These are phyloP conservation scores for Alternaria novae-zelandiae DNA, from an alignment of 2,329 filamentous ascomycete genomes.

Conservation along the genomic window DNA sequence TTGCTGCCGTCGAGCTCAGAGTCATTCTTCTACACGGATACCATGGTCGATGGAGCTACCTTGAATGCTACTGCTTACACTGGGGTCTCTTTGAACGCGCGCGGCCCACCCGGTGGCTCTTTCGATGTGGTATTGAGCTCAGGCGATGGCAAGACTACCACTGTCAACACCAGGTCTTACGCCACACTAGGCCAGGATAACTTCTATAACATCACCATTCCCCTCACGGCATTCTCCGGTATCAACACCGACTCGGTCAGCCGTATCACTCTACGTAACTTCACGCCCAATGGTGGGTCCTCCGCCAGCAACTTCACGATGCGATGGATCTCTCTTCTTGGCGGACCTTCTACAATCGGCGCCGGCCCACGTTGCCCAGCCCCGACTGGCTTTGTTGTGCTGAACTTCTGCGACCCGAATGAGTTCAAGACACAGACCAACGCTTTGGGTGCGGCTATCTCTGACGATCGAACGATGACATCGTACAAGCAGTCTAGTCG, in stretches of 20 bases:
- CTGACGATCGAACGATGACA: slow-evolving; percentile 5
- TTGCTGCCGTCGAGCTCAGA: slow-evolving; percentile 1
- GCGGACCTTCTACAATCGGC: not conserved
- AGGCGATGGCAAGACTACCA: not conserved
- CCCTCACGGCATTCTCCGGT: slow-evolving; percentile 8
- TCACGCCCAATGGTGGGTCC: slow-evolving; percentile 6
- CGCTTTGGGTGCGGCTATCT: slow-evolving; percentile 3
- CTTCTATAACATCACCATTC: slow-evolving; percentile 13
- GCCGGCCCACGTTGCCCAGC: not conserved
- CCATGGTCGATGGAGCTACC: not conserved
- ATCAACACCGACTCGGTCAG: not conserved
- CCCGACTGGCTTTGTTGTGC: slow-evolving; percentile 5
- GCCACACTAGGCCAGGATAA: slow-evolving; percentile 2
- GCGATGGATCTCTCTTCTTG: slow-evolving; percentile 9
- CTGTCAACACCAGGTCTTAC: slow-evolving; percentile 8
- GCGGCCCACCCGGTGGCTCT: slow-evolving; percentile 6
- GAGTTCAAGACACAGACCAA: slow-evolving; percentile 11
- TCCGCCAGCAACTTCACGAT: slow-evolving; percentile 6
- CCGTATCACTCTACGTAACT: slow-evolving; percentile 12
- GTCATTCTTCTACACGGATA: slow-evolving; percentile 11
- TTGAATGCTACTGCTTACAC: slow-evolving; percentile 11
- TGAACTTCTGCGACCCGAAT: slow-evolving; percentile 8
- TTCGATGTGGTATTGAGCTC: slow-evolving; percentile 10
- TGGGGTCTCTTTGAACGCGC: slow-evolving; percentile 9
- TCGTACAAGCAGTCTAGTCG: slow-evolving; percentile 5